Conservation (phyloP, 805 yeast genomes). For the Ogataea naganishii region DNA sequence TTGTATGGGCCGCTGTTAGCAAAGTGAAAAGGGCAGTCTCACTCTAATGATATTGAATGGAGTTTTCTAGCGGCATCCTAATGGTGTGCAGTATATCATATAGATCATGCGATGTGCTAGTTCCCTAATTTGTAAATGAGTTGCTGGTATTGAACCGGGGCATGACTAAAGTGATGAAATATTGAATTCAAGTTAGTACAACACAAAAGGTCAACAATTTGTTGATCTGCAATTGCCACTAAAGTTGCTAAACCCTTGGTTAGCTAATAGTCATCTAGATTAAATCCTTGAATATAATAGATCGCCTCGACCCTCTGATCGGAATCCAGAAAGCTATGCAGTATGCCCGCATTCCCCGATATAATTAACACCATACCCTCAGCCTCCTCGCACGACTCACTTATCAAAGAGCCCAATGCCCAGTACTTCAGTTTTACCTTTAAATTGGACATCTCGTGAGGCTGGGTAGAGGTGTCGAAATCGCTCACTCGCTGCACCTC, state of each 20-base stretch:
- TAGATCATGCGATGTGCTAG: too few species aligned
- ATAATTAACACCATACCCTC: conserved; percentile 53
- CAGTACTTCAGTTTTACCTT: conserved; percentile 54
- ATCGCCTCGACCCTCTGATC: conserved; percentile 56
- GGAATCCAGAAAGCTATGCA: conserved; percentile 62
- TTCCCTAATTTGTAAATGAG: too few species aligned
- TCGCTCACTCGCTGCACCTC: conserved; percentile 30
- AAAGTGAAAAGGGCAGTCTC: conserved; percentile 13
- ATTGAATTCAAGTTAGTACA: too few species aligned
- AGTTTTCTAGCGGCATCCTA: too few species aligned
- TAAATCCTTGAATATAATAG: conserved; percentile 43
- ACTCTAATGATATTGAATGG: too few species aligned
- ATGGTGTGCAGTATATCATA: too few species aligned
- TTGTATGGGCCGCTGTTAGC: conserved; percentile 5
- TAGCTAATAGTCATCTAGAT: conserved; percentile 1
- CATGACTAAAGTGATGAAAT: too few species aligned
- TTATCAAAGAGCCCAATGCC: conserved; percentile 55
- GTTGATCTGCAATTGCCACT: too few species aligned
- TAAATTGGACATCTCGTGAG: conserved; percentile 28
- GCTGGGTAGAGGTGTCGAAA: conserved; percentile 7
- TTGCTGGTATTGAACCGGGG: too few species aligned
- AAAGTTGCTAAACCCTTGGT: neutral
- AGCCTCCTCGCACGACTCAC: conserved; percentile 53
- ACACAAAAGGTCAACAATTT: too few species aligned
- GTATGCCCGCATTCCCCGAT: conserved; percentile 47